Conservation (phyloP, 1,284 basidiomycete genomes). For the Acaromyces ingoldii region DNA sequence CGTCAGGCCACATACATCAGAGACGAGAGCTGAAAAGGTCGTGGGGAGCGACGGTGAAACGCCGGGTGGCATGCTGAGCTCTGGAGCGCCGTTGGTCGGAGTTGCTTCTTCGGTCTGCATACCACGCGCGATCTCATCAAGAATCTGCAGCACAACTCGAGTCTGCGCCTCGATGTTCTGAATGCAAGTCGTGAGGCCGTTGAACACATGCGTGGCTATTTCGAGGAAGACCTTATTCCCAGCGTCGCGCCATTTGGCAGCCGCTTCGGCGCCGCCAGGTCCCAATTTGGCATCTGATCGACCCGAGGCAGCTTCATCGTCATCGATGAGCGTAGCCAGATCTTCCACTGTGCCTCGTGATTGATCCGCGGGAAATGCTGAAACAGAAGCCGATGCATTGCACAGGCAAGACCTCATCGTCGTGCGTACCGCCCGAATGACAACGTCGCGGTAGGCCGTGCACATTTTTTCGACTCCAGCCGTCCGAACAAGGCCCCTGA, state of each 20-base stretch:
- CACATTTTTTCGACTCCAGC: constrained; percentile 67
- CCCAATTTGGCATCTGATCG: constrained; percentile 3
- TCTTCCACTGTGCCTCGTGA: constrained; percentile 29
- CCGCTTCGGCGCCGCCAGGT: constrained; percentile 5
- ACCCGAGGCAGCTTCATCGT: constrained; percentile 12
- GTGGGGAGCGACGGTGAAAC: constrained; percentile 54
- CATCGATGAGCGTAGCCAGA: constrained; percentile 44
- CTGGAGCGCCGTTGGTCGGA: not conserved
- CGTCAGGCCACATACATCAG: constrained; percentile 74
- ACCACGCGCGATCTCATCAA: constrained; percentile 56
- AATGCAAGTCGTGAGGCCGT: constrained; percentile 65
- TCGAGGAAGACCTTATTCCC: constrained; percentile 66
- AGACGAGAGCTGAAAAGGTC: constrained; percentile 65
- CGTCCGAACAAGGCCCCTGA: constrained; percentile 71
- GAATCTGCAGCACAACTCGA: constrained; percentile 61
- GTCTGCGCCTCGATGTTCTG: constrained; percentile 68
- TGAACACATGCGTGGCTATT: constrained; percentile 64
- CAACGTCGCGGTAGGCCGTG: constrained; percentile 70
- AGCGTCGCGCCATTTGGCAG: constrained; percentile 63
- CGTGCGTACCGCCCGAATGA: constrained; percentile 64
- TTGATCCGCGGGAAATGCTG: constrained; percentile 9
- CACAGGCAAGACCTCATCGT: constrained; percentile 43
- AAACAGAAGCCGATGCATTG: not conserved
- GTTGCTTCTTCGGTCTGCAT: not conserved
- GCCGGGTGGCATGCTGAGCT: constrained; percentile 23